These are phyloP conservation scores for Ceraceosorus guamensis DNA, from an alignment of 1,284 basidiomycete genomes.

Conservation along the genomic window DNA sequence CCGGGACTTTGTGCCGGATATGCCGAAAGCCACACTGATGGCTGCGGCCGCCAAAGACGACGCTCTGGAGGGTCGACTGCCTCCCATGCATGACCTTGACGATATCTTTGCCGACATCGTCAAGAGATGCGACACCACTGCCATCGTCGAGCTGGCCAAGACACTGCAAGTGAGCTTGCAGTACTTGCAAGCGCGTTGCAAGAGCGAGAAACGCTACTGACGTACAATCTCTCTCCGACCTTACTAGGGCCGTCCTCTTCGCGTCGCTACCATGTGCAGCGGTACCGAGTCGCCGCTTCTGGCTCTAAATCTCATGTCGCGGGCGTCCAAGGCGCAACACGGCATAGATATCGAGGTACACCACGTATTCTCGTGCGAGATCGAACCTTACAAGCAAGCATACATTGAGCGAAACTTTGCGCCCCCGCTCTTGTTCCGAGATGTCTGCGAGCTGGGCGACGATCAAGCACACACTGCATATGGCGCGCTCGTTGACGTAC, in stretches of 20 bases:
- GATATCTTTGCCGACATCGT: constrained; percentile 80
- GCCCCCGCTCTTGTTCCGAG: constrained; percentile 82
- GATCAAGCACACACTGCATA: constrained; percentile 68
- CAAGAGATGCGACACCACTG: constrained; percentile 57
- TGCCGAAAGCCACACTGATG: constrained; percentile 6
- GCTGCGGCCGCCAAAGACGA: constrained; percentile 16
- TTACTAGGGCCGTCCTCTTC: constrained; percentile 66
- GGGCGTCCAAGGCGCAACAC: constrained; percentile 65
- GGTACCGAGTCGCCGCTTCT: constrained; percentile 90
- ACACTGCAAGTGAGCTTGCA: constrained; percentile 55
- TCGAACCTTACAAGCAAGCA: constrained; percentile 95
- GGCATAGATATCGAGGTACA: constrained; percentile 65
- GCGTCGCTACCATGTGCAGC: constrained; percentile 94
- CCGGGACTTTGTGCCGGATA: constrained; percentile 21
- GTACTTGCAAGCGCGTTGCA: too few relatives aligned
- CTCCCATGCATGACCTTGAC: constrained; percentile 71
- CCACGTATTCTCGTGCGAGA: constrained; percentile 95
- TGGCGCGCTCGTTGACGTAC: constrained; percentile 74
- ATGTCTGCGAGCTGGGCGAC: constrained; percentile 75
- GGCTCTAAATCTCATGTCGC: constrained; percentile 73
- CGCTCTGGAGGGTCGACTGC: constrained; percentile 47
- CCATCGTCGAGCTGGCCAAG: constrained; percentile 52
- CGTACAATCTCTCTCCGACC: too few relatives aligned
- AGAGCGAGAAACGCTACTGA: too few relatives aligned
- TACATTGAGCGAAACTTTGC: constrained; percentile 91